Evolutionary conservation across 2,329 filamentous ascomycete genomes (phyloP), one percentile per base, ranked within the genome.

Genomic region (Penicillium sp.): DNA sequence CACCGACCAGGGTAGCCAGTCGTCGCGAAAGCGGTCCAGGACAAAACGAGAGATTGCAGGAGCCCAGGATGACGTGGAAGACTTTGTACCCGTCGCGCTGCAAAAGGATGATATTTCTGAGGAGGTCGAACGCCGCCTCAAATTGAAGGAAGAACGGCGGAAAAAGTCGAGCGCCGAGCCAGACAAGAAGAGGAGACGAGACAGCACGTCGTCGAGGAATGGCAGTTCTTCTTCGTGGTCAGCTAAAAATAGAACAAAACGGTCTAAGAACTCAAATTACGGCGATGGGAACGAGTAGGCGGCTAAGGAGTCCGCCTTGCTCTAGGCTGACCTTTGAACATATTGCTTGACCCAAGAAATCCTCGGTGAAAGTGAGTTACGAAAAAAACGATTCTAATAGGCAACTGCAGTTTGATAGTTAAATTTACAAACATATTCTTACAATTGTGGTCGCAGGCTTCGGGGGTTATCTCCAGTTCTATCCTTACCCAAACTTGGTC

Each of bases 81-180:
- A 63, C 35, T 60, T 56, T 30, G 61, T 62, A 6, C 63, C 68
- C 0, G 59, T 64, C 0, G 62, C 67, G n/a, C 47, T 69, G 16
- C 71, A 74, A 40, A 72, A 69, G 23, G 75, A 78, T 52, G 75
- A 78, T 58, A 78, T 78, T 47, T 76, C 75, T 3, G 71, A 67
- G 11, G 76, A 77, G 48, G 77, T 79, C 0, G 74, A 77, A 53
- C 70, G 71, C 18, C 67, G 75, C n/a, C 56, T 78, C 35, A 69
- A 67, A 47, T 72, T 76, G 42, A 77, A 73, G 55, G 75, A 77
- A 57, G 71, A 75, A 50, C 65, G 63, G 12, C 70, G 73, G 3
- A 67, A 63, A 33, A 67, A 64, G 51, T 60, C 58, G 18, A 67
- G 67, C 47, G 57, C 68, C 2, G 71, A 70, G 47, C 59, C 65